Conservation (phyloP, 1,139 yeast species). For the Candida glucosophila region DNA sequence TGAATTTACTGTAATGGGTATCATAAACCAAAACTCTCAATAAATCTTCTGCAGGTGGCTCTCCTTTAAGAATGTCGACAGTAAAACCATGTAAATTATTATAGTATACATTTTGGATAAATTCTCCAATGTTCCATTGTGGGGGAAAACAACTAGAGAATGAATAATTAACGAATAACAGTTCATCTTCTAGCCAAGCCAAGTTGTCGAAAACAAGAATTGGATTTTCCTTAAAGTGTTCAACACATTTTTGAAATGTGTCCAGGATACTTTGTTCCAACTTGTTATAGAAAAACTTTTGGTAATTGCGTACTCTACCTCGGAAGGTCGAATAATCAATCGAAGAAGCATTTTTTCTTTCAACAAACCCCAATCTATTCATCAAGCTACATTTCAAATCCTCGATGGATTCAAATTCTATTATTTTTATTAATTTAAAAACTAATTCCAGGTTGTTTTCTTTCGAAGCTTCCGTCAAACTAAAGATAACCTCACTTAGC, state of each 20-base stretch:
- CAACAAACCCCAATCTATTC: slow-evolving; percentile 28
- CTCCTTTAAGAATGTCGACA: slow-evolving; percentile 53
- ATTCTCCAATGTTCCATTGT: slow-evolving; percentile 64
- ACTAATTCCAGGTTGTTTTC: slow-evolving; percentile 61
- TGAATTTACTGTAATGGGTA: slow-evolving; percentile 45
- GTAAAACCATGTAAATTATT: slow-evolving; percentile 55
- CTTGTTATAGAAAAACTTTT: slow-evolving; percentile 51
- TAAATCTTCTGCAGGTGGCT: slow-evolving; percentile 65
- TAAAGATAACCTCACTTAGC: slow-evolving; percentile 51
- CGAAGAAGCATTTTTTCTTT: slow-evolving; percentile 10
- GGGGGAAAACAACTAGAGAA: slow-evolving; percentile 54
- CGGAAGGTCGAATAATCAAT: slow-evolving; percentile 28
- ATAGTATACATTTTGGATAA: slow-evolving; percentile 63
- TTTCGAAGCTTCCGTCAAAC: slow-evolving; percentile 61
- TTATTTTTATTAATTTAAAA: slow-evolving; percentile 62
- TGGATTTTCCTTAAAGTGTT: slow-evolving; percentile 45
- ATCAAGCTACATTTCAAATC: slow-evolving; percentile 58
- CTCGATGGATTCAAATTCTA: slow-evolving; percentile 73
- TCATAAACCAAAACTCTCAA: slow-evolving; percentile 67
- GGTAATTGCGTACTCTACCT: slow-evolving; percentile 52
- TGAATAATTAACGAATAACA: slow-evolving; percentile 53
- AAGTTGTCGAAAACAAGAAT: slow-evolving; percentile 61
- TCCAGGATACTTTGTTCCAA: slow-evolving; percentile 55
- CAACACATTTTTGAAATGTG: slow-evolving; percentile 57
- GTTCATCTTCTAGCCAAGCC: slow-evolving; percentile 80